Base-by-base conservation (phyloP, 306 rosid genomes). In the Oemleria cerasiformis region DNA sequence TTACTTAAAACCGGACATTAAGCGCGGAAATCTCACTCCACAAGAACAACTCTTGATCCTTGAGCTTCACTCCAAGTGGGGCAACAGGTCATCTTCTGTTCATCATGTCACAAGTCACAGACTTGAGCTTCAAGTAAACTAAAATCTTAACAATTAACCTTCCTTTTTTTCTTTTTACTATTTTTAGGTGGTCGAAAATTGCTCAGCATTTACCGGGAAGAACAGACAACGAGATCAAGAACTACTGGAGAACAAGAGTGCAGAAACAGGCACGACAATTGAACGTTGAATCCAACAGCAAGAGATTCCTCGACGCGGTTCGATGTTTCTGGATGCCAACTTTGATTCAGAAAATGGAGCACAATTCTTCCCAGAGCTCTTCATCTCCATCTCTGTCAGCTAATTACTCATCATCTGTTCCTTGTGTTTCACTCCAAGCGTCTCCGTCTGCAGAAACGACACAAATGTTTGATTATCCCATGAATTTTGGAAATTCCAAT, bases 151-250 rank as follows among this genome's bases (percentile, higher is more conserved):
- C 23, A 63, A 21, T 9, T 43, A 67, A 19, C 10, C 61, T 45
- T 56, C 51, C 17, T 6, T 14, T 74, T 8, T 11, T 57, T 16
- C 15, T n/a, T 70, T 61, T 19, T 16, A 4, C 15, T 0, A 5
- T 12, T 25, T 49, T 40, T 41, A 92, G 97, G 78, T 92, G 98
- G 98, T 90, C 97, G 13, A 92, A 87, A 73, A 92, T 92, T 80
- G 97, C 97, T 6, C 97, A 90, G 30, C 93, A 84, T 71, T 85
- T 92, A 40, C 98, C 97, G 0, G 98, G 97, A 81, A 87, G 96
- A 84, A 92, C 98, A 9, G 98, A 92, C 74, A 92, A 92, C 20
- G 98, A 92, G 81, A 92, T 92, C 1, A 92, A 92, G 84, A 92
- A 92, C 70, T 90, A 90, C 1, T 92, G 93, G 97, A 88, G 98